phyloP scores from a whole-genome alignment of 768 basidiomycete genomes.

The Multifurca ochricompacta region DNA sequence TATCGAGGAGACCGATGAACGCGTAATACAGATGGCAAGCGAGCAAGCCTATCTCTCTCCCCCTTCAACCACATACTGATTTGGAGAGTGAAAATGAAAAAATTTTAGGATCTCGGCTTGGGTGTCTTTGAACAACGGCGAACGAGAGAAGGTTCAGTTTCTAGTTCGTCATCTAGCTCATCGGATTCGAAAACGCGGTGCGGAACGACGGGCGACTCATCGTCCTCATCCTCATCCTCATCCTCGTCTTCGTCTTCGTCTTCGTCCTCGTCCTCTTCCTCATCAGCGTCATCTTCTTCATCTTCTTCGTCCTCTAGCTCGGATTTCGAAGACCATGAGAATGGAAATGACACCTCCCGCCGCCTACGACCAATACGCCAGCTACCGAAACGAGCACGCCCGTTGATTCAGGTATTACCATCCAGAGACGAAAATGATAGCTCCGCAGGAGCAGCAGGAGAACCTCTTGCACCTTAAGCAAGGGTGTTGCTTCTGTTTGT shows the following conservation, averaged over 20 bases:
- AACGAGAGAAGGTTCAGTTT: conserved; percentile 10
- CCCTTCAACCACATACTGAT: not conserved
- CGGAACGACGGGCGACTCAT: not conserved
- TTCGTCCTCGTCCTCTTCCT: not conserved
- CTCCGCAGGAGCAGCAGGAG: not conserved
- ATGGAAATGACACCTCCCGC: not conserved
- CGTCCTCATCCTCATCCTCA: not conserved
- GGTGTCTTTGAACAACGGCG: conserved; percentile 24
- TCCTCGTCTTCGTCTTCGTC: not conserved
- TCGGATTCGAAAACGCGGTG: not conserved
- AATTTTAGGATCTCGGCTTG: conserved; percentile 22
- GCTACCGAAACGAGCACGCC: not conserved
- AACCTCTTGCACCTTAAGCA: not conserved
- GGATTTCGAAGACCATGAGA: not conserved
- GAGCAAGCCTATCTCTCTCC: not conserved
- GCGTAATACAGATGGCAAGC: conserved; percentile 59
- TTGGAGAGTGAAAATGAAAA: not conserved
- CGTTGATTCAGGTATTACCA: conserved; percentile 7
- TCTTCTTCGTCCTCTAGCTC: not conserved
- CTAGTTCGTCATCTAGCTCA: conserved; percentile 13
- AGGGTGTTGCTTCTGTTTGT: too few species aligned
- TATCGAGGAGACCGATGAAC: conserved; percentile 38
- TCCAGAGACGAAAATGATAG: not conserved
- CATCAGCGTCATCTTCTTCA: not conserved
- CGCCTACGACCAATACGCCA: not conserved